Evolutionary conservation across 352 stramenopile genomes (phyloP).

Genomic region (Phytophthora cactorum): DNA sequence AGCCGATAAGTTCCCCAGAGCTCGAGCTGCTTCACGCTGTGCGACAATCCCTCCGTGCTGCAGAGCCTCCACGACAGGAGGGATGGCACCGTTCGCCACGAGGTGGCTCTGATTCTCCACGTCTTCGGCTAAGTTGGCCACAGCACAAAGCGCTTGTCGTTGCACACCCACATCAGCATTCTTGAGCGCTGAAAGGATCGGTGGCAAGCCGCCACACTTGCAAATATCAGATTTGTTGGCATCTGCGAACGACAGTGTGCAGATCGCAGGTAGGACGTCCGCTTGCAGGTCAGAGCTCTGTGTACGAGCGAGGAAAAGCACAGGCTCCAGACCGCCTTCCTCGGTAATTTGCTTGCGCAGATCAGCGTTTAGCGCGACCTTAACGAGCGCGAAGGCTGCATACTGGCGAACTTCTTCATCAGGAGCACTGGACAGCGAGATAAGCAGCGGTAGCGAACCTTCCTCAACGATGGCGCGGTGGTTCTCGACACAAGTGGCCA

Average conservation of each 20-base stretch:
- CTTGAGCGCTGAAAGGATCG: constrained; percentile 84
- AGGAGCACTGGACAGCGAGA: constrained; percentile 94
- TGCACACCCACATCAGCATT: constrained; percentile 83
- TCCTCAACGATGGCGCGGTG: constrained; percentile 94
- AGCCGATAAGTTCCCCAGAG: constrained; percentile 93
- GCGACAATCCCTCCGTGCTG: constrained; percentile 77
- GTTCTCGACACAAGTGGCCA: constrained; percentile 94
- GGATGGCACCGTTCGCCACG: constrained; percentile 89
- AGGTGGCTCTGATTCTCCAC: constrained; percentile 95
- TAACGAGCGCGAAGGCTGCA: constrained; percentile 94
- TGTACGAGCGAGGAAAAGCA: constrained; percentile 95
- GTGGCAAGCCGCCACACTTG: constrained; percentile 91
- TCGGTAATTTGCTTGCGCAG: constrained; percentile 94
- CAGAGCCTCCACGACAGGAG: constrained; percentile 85
- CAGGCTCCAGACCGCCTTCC: constrained; percentile 94
- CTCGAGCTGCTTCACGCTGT: constrained; percentile 93
- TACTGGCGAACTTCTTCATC: constrained; percentile 96
- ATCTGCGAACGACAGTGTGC: constrained; percentile 92
- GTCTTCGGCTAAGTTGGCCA: constrained; percentile 95
- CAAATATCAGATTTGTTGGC: constrained; percentile 96
- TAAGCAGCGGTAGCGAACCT: constrained; percentile 93
- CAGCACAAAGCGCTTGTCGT: constrained; percentile 93
- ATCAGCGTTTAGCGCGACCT: constrained; percentile 96
- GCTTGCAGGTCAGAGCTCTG: constrained; percentile 93
- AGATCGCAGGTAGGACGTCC: constrained; percentile 92